Evolutionary conservation across 1,139 yeast species (phyloP).

Genomic region (Debaryomycetaceae sp.): DNA sequence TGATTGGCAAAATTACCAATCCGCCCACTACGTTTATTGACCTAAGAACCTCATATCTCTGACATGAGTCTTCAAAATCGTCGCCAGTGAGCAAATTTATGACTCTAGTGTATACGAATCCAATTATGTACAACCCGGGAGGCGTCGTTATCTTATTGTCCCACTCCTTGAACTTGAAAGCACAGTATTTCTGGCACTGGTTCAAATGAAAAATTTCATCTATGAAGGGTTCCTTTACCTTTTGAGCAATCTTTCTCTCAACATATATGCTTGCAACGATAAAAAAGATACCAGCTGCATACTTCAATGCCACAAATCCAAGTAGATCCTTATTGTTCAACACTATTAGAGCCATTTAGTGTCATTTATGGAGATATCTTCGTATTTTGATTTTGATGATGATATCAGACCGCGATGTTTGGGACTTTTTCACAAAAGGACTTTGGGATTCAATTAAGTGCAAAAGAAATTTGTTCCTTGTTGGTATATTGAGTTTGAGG

Average conservation of each 20-base stretch:
- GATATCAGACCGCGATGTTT: not conserved
- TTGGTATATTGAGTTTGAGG: not conserved
- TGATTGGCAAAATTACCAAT: constrained; percentile 46
- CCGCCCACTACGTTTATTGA: constrained; percentile 66
- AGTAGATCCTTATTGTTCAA: constrained; percentile 2
- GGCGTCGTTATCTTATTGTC: constrained; percentile 94
- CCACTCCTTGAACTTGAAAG: constrained; percentile 64
- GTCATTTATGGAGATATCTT: not conserved
- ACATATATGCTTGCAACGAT: constrained; percentile 13
- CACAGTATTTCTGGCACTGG: constrained; percentile 69
- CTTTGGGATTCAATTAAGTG: not conserved
- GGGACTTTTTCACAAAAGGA: not conserved
- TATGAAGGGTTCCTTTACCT: constrained; percentile 43
- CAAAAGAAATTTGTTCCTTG: not conserved
- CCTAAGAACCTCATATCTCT: constrained; percentile 47
- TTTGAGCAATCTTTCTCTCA: constrained; percentile 13
- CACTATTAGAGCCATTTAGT: constrained; percentile 11
- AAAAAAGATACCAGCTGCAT: constrained; percentile 9
- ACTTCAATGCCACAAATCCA: constrained; percentile 1
- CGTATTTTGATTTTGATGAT: not conserved
- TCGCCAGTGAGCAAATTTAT: constrained; percentile 14
- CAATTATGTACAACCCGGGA: constrained; percentile 81
- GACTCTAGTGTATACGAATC: constrained; percentile 43
- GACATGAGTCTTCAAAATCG: constrained; percentile 21
- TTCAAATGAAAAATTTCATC: constrained; percentile 87